Evolutionary conservation across 139 green algal species (phyloP).

Genomic region (Chlorella sp.): DNA sequence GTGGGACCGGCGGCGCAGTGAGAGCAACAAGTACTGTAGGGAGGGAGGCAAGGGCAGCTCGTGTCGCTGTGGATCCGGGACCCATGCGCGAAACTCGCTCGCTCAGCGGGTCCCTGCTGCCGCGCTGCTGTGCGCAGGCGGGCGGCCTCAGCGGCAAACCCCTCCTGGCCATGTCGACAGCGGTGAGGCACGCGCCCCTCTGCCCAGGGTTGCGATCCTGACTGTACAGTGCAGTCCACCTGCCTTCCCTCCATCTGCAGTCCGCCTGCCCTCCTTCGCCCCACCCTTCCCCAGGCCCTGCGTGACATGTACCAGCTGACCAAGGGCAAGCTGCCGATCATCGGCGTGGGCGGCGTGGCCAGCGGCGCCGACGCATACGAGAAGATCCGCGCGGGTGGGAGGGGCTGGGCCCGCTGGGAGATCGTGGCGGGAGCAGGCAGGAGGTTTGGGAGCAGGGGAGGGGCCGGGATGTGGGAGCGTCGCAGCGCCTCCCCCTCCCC

Average conservation of each 20-base stretch:
- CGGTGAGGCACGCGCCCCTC: too few relatives aligned
- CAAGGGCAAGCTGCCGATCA: constrained; percentile 82
- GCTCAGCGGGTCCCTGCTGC: not conserved
- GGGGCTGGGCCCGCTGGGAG: not conserved
- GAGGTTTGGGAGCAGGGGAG: too few relatives aligned
- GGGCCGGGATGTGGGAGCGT: too few relatives aligned
- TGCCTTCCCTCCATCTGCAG: not conserved
- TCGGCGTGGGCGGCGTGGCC: constrained; percentile 90
- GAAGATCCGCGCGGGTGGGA: constrained; percentile 90
- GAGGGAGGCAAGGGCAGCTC: not conserved
- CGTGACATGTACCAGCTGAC: constrained; percentile 92
- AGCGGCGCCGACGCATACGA: constrained; percentile 88
- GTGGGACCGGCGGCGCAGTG: constrained; percentile 13
- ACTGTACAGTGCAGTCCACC: not conserved
- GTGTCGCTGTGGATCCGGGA: not conserved
- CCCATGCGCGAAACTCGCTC: not conserved
- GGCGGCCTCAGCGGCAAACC: constrained; percentile 90
- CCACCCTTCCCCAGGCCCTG: too few relatives aligned
- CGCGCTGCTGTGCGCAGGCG: constrained; percentile 43
- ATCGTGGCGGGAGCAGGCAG: too few relatives aligned
- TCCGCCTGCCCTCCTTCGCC: too few relatives aligned
- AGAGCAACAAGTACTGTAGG: not conserved
- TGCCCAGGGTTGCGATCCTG: too few relatives aligned
- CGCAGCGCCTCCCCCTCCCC: too few relatives aligned
- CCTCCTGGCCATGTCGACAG: constrained; percentile 80